phyloP scores from a whole-genome alignment of 345 rosid species.

The Populus deltoides region DNA sequence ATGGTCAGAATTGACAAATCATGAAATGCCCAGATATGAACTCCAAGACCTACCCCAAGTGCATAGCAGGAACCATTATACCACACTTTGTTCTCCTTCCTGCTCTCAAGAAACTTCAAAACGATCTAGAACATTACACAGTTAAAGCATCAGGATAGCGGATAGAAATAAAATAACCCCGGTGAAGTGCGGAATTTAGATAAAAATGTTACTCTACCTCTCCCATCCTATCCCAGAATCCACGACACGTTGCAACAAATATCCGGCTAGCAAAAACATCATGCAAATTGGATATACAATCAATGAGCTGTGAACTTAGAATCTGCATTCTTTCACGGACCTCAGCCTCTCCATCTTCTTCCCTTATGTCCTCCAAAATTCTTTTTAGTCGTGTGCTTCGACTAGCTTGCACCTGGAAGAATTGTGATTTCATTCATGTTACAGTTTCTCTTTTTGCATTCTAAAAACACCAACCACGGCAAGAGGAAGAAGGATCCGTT shows the following conservation, averaged over 20 bases:
- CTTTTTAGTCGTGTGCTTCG: constrained; percentile 68
- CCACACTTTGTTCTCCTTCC: constrained; percentile 88
- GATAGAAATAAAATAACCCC: neutral
- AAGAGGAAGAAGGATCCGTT: no score
- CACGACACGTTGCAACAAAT: constrained; percentile 79
- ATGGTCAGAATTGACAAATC: neutral
- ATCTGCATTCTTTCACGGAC: constrained; percentile 87
- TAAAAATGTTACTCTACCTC: constrained; percentile 40
- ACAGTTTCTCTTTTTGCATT: neutral
- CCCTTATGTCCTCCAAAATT: constrained; percentile 84
- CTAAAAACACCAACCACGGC: neutral
- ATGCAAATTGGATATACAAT: constrained; percentile 72
- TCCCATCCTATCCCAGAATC: constrained; percentile 96
- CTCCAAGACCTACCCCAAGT: constrained; percentile 65
- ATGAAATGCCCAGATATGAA: neutral
- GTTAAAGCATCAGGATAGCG: neutral
- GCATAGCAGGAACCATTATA: constrained; percentile 91
- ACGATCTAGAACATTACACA: constrained; percentile 43
- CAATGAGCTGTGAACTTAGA: constrained; percentile 62
- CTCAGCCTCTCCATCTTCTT: constrained; percentile 84
- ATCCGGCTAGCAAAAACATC: constrained; percentile 72
- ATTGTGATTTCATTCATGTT: neutral
- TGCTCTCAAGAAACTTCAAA: constrained; percentile 87
- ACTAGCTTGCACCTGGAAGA: constrained; percentile 68
- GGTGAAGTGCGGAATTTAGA: neutral